phyloP scores from a whole-genome alignment of 208 protist species.

The Spongospora subterranea region DNA sequence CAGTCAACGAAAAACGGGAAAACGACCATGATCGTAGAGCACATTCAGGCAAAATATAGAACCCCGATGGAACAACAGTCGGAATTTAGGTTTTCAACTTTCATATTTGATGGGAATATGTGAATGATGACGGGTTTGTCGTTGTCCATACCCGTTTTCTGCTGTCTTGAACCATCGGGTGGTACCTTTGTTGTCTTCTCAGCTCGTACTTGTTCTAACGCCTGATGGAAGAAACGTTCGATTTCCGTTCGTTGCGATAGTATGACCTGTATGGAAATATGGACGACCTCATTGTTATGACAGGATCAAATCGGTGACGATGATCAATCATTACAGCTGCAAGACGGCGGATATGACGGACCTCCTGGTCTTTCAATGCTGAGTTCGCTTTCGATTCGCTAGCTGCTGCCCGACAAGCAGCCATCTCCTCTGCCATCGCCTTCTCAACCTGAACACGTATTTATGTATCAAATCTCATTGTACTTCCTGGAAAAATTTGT shows the following conservation, averaged over 20 bases:
- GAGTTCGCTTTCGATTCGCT: background rate
- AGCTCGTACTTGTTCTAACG: background rate
- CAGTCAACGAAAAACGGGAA: no score
- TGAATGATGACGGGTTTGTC: no score
- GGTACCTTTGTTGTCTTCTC: background rate
- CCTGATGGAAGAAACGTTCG: slow-evolving; percentile 44
- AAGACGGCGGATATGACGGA: background rate
- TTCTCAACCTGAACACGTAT: background rate
- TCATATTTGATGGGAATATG: no score
- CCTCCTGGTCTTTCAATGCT: background rate
- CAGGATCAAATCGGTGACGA: background rate
- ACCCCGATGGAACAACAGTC: no score
- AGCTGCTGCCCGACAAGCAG: background rate
- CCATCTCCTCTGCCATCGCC: background rate
- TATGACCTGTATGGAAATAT: background rate
- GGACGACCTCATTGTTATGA: background rate
- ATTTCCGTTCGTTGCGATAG: slow-evolving; percentile 22
- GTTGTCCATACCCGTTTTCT: background rate
- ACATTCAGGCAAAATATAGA: no score
- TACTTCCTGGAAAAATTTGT: no score
- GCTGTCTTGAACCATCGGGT: background rate
- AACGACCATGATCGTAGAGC: no score
- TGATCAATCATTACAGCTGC: background rate
- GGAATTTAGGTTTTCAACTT: no score
- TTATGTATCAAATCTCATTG: no score